phyloP scores from a whole-genome alignment of 108 stramenopile species.

The Cylindrotheca closterium region DNA sequence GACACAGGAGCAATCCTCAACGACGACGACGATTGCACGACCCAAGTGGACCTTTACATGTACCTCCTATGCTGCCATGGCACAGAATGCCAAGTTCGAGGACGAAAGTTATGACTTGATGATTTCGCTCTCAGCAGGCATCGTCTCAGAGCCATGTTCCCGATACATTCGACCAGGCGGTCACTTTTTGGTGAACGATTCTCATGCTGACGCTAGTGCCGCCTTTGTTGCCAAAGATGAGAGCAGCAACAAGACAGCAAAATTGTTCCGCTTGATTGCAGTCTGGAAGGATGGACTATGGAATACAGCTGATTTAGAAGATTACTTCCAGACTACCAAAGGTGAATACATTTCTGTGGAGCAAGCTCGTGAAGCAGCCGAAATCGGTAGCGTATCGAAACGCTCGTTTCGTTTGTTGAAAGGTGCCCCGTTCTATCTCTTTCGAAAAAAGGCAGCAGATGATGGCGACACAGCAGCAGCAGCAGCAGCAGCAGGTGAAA shows the following conservation, averaged over 20 bases:
- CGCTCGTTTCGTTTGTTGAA: conserved; percentile 15
- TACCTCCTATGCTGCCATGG: not conserved
- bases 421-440: conserved; percentile 9
- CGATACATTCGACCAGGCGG: conserved; percentile 13
- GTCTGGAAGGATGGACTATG: conserved; percentile 1
- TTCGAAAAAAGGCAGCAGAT: conserved; percentile 12
- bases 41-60: not conserved
- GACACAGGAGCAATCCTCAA: not conserved
- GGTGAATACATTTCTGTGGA: not conserved
- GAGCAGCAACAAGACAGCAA: too few relatives aligned
- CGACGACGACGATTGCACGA: not conserved
- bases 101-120: not conserved
- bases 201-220: conserved; percentile 15
- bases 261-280: not conserved
- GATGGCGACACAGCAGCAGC: not conserved
- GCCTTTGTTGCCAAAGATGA: too few relatives aligned
- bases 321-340: conserved; percentile 9
- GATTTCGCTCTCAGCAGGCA: conserved; percentile 7
- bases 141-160: conserved; percentile 11
- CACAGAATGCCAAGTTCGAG: not conserved
- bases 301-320: not conserved
- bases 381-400: conserved; percentile 8
- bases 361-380: conserved; percentile 2
- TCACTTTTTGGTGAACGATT: conserved; percentile 15
- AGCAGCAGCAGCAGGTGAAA: not conserved